Base-by-base conservation (phyloP, 192 early-diverging fungal species). In the Coemansia pectinata region DNA sequence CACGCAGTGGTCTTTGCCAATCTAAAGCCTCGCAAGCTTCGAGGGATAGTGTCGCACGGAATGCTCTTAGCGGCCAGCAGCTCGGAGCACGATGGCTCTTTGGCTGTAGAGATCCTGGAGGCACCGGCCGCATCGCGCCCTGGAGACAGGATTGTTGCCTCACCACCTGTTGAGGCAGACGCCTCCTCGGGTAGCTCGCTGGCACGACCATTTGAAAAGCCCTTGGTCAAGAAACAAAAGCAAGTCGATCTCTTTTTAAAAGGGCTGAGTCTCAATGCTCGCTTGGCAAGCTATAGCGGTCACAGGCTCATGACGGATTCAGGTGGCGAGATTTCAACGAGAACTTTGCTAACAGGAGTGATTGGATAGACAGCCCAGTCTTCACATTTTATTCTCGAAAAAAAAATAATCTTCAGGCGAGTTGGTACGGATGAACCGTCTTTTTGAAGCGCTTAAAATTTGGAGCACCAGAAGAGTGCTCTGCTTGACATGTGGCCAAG, bases 381-480 rank as follows among this genome's bases (percentile, higher is more conserved):
- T 27, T 27, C 27, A 27, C 27, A 27, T 27, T 11, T 25, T 29
- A 25, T 40, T 47, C 2, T 19, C 44, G 27, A 52, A 66, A 21
- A 52, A 66, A 21, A 9, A 44, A 23, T 44, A 12, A 14, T 17
- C 14, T 58, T 41, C 14, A 40, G 29, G 23, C 21, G 12, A 45
- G 25, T 41, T 76, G 71, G 42, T 76, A 81, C 9, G 41, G 48
- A 27, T 81, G 79, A 25, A 71, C 36, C 0, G 79, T 81, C 57
- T 81, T 81, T 55, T 60, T 69, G 57, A 81, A 81, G 36, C 67
- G 68, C 68, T 81, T 81, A 63, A 71, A 81, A 62, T 81, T 81
- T 19, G 79, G 72, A 23, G 19, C 23, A 3, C 45, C 42, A 1
- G 25, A 33, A 14, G 29, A 31, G 27, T 34, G 55, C 29, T 57